Evolutionary conservation across 140 eudicot genomes (phyloP).

Genomic region (Cichorium intybus): DNA sequence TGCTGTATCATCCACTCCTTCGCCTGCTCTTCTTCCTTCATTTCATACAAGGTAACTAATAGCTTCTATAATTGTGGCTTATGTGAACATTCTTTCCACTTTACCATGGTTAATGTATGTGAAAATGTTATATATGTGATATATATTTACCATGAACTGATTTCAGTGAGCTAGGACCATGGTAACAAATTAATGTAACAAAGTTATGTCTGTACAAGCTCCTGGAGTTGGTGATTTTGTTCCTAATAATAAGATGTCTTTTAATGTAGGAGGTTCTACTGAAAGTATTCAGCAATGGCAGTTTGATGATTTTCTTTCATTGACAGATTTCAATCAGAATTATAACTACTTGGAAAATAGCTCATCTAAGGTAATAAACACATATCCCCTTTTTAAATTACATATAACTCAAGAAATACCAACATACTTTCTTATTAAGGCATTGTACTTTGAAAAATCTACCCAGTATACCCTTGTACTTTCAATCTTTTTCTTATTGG

Average conservation of each 20-base stretch:
- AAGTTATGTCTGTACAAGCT: conserved; percentile 65
- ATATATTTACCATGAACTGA: background rate
- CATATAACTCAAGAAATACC: no score
- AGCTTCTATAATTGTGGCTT: background rate
- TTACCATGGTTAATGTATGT: background rate
- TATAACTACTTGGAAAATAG: no score
- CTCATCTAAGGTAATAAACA: no score
- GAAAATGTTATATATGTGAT: conserved; percentile 5
- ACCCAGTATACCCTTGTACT: no score
- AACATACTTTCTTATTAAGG: background rate
- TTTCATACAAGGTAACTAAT: conserved; percentile 66
- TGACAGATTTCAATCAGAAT: no score
- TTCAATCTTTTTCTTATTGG: no score
- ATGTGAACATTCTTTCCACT: background rate
- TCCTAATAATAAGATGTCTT: no score
- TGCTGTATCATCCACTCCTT: conserved; percentile 37
- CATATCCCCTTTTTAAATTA: conserved; percentile 2
- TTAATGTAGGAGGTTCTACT: no score
- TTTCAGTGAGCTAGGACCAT: conserved; percentile 70
- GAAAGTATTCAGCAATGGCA: no score
- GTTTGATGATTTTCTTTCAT: no score
- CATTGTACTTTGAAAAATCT: background rate
- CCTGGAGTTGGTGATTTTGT: no score
- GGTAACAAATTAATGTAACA: no score
- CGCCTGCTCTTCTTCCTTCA: conserved; percentile 50